Percentiles rank a stretch among this genome's conserved stretches.
Evolutionary conservation across 805 yeast species (phyloP).

Genomic region (Starmerella stellata): DNA sequence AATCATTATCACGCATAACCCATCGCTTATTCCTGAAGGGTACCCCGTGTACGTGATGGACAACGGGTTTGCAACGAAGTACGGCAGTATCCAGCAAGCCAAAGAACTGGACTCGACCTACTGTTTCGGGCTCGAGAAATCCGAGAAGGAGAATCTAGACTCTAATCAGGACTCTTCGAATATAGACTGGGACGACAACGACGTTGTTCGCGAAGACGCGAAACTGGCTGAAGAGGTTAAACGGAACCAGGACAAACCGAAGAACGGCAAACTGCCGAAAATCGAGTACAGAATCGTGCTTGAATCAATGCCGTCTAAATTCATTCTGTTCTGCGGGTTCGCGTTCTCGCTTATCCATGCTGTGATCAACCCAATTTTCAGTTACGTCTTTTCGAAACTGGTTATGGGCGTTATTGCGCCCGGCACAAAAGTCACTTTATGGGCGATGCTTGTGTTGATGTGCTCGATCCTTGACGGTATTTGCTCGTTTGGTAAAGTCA

Average conservation of each 20-base stretch:
- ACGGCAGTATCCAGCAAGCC: neutral
- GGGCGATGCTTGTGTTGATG: conserved; percentile 51
- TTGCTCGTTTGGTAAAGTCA: conserved; percentile 31
- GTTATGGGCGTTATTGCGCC: conserved; percentile 43
- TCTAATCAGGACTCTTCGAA: neutral
- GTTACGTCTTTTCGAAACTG: conserved; percentile 56
- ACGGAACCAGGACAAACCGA: neutral
- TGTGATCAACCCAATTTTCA: conserved; percentile 53
- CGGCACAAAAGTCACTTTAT: conserved; percentile 26
- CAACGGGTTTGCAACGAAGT: conserved; percentile 32
- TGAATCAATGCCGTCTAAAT: conserved; percentile 12
- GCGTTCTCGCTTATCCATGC: conserved; percentile 39
- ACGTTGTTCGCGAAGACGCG: neutral
- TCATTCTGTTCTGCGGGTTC: conserved; percentile 32
- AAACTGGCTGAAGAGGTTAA: neutral
- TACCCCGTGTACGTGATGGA: conserved; percentile 46
- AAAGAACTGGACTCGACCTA: neutral
- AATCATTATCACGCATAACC: conserved; percentile 64
- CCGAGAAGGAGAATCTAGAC: neutral
- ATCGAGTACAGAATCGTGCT: neutral
- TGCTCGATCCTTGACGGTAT: conserved; percentile 49
- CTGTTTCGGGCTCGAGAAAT: neutral
- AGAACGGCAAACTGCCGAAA: neutral
- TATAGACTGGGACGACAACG: neutral
- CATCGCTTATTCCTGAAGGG: conserved; percentile 34